These are phyloP conservation scores for Fragaria ananassa DNA, from an alignment of 306 rosid genomes.

Conservation along the genomic window DNA sequence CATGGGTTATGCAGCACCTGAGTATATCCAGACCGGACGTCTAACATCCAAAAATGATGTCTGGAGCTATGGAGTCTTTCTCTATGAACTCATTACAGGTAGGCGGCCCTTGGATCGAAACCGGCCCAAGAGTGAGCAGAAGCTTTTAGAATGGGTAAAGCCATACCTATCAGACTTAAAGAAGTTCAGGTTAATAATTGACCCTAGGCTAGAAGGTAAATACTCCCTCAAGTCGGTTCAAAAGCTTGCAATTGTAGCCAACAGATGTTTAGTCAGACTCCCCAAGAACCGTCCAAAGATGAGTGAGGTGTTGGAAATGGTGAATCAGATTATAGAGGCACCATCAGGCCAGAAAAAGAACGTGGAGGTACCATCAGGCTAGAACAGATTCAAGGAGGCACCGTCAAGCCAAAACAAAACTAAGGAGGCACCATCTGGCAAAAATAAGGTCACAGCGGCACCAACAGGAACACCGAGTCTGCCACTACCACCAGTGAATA, in stretches of 20 bases:
- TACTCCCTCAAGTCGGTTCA: conserved; percentile 62
- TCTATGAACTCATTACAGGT: conserved; percentile 93
- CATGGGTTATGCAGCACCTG: conserved; percentile 97
- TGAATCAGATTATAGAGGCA: conserved; percentile 51
- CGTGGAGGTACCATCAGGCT: not conserved
- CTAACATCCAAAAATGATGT: conserved; percentile 83
- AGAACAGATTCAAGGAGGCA: conserved; percentile 24
- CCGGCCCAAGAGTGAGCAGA: conserved; percentile 92
- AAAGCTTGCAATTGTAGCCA: conserved; percentile 69
- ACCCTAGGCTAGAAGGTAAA: conserved; percentile 83
- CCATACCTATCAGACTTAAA: conserved; percentile 71
- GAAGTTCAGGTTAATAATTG: conserved; percentile 75
- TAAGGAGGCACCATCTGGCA: conserved; percentile 35
- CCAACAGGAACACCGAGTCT: conserved; percentile 35
- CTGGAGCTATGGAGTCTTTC: conserved; percentile 96
- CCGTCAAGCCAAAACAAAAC: conserved; percentile 12
- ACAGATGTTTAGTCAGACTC: conserved; percentile 71
- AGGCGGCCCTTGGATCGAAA: conserved; percentile 82
- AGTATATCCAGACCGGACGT: conserved; percentile 85
- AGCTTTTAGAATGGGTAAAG: conserved; percentile 91
- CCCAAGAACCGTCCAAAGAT: conserved; percentile 92
- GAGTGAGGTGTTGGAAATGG: conserved; percentile 87
- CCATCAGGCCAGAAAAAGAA: conserved; percentile 20
- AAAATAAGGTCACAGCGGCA: conserved; percentile 24
- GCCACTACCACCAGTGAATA: conserved; percentile 42